Percentiles rank a stretch among this genome's conserved stretches.
Evolutionary conservation across 2,329 filamentous ascomycete genomes (phyloP).

Genomic region (Neurospora crassa): DNA sequence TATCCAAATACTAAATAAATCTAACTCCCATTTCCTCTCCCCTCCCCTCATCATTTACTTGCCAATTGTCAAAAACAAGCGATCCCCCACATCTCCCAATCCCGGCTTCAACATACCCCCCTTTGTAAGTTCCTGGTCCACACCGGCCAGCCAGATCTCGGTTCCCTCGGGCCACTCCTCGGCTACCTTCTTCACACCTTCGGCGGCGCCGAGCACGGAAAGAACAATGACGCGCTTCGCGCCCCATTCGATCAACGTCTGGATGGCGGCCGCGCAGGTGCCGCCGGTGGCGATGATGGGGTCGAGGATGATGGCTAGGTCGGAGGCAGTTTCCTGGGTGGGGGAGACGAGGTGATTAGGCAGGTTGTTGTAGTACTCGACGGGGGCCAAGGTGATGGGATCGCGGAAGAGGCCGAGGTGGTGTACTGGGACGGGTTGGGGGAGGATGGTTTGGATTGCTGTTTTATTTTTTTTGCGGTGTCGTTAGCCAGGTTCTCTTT

Average conservation of each 20-base stretch:
- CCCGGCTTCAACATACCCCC: constrained; percentile 86
- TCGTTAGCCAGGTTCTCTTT: constrained; percentile 4
- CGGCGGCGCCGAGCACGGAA: constrained; percentile 60
- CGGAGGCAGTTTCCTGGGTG: constrained; percentile 27
- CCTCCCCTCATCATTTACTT: constrained; percentile 41
- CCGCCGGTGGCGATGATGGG: constrained; percentile 91
- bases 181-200: constrained; percentile 64
- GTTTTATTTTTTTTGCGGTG: constrained; percentile 3
- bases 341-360: constrained; percentile 53
- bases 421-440: constrained; percentile 70
- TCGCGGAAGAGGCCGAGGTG: constrained; percentile 94
- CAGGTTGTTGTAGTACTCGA: constrained; percentile 98
- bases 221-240: constrained; percentile 72
- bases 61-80: constrained; percentile 79
- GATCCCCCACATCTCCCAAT: constrained; percentile 81
- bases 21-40: no score
- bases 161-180: constrained; percentile 68
- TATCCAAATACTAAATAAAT: no score
- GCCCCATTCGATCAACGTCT: constrained; percentile 84
- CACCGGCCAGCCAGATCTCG: constrained; percentile 72
- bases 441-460: constrained; percentile 78
- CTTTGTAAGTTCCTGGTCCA: constrained; percentile 66
- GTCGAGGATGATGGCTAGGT: constrained; percentile 75
- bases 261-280: constrained; percentile 81
- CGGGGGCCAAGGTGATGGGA: constrained; percentile 73